Evolutionary conservation across 140 eudicot genomes (phyloP), one percentile per base, ranked within the genome.

Genomic region (Bidens hawaiensis): DNA sequence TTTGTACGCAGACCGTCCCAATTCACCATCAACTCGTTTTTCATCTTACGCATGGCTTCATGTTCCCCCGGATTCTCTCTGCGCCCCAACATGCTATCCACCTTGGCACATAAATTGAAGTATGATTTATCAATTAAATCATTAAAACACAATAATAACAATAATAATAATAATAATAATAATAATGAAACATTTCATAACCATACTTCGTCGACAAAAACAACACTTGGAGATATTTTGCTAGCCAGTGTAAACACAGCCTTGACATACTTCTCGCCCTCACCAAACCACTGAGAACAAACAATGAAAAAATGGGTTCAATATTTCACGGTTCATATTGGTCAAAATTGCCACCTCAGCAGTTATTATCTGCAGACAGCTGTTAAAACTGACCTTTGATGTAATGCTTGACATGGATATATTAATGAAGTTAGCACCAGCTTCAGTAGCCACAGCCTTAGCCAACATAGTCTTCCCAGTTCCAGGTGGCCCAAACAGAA

Each of bases 401-500:
- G 96, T 71, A 50, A 91, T 88, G 80, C 99, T 91, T 65, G 99
- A 91, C 99, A 91, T 88, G 14, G 96, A 91, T 65, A 91, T 88
- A 43, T 91, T 91, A 47, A 91, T 91, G 67, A 91, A 91, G 70
- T 88, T 91, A 42, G 99, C 99, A 76, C 99, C 99, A 75, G 99
- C 99, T 64, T 91, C 99, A n/a, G 99, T 91, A 42, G 99, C 99
- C 73, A 91, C 96, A 45, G 99, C 99, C 77, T 91, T 91, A 14
- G 99, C 99, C 55, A 91, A 88, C 99, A 91, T 91, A 2, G 99
- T 91, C 79, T 91, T 91, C 50, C 99, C 99, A 21, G 99, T 91
- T 76, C 99, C 99, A 71, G 99, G 99, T 15, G 99, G 99, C 58
- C 96, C 99, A 67, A 91, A 91, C 27, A 91, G 64, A 68, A 91